phyloP scores from a whole-genome alignment of 2,329 filamentous ascomycete genomes.

The Apiospora arundinis region DNA sequence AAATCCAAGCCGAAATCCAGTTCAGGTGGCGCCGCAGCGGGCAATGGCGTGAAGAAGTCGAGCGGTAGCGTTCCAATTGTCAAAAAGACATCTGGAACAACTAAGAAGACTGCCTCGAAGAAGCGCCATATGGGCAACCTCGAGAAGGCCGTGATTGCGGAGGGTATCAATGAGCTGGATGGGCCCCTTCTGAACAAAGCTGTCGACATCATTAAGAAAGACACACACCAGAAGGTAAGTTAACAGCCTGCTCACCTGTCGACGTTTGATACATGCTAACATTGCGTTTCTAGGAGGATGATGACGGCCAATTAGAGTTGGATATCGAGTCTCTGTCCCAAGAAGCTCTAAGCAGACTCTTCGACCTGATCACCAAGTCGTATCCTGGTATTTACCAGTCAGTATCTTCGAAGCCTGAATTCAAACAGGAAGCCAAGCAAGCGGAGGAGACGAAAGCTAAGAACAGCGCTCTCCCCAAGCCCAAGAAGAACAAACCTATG shows the following conservation, averaged over 20 bases:
- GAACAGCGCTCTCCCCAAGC: constrained; percentile 53
- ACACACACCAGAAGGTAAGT: constrained; percentile 77
- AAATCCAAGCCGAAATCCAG: constrained; percentile 47
- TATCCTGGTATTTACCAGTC: constrained; percentile 45
- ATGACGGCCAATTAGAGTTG: constrained; percentile 63
- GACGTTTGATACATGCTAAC: neutral
- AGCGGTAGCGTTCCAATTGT: constrained; percentile 39
- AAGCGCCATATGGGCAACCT: constrained; percentile 72
- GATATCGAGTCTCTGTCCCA: constrained; percentile 64
- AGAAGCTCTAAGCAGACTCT: constrained; percentile 60
- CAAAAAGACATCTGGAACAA: constrained; percentile 38
- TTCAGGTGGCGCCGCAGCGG: constrained; percentile 37
- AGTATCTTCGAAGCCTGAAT: constrained; percentile 42
- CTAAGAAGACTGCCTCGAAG: constrained; percentile 53
- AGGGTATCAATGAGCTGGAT: constrained; percentile 81
- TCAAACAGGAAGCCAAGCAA: constrained; percentile 31
- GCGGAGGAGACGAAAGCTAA: constrained; percentile 27
- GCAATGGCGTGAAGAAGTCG: constrained; percentile 49
- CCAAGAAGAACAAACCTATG: constrained; percentile 81
- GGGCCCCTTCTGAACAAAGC: constrained; percentile 79
- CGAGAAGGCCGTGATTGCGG: constrained; percentile 92
- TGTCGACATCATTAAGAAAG: constrained; percentile 88
- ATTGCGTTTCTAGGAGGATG: constrained; percentile 55
- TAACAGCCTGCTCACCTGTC: constrained; percentile 37
- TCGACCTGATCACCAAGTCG: constrained; percentile 48